Conservation (phyloP, 495 filamentous ascomycete genomes). For the Neurospora sublineolata region DNA sequence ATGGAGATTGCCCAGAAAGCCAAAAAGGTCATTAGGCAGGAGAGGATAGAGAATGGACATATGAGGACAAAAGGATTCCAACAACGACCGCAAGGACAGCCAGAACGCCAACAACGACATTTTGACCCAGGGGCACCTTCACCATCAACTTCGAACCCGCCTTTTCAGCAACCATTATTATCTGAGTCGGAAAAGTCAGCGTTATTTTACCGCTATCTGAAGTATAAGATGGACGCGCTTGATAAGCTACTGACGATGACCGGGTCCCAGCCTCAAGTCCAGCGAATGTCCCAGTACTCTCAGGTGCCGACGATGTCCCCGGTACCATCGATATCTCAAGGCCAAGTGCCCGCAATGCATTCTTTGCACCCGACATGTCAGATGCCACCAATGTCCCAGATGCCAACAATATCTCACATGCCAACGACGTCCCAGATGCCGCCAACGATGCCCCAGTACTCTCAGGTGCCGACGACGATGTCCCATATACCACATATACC, state of each 20-base stretch:
- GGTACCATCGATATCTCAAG: neutral
- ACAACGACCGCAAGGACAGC: neutral
- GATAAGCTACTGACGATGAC: neutral
- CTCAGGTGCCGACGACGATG: neutral
- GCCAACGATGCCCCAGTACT: neutral
- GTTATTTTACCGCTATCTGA: neutral
- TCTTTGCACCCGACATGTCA: neutral
- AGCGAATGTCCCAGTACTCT: neutral
- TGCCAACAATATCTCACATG: neutral
- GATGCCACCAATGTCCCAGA: neutral
- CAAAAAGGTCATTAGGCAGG: neutral
- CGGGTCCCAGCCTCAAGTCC: neutral
- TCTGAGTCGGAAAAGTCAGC: neutral
- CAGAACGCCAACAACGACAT: neutral
- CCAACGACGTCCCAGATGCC: neutral
- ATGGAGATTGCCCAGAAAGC: neutral
- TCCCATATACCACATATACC: neutral
- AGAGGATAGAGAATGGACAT: neutral
- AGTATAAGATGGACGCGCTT: neutral
- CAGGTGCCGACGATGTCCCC: neutral
- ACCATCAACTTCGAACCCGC: neutral
- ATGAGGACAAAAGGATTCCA: neutral
- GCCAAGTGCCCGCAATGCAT: neutral
- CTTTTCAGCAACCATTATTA: neutral
- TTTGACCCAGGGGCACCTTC: neutral